Evolutionary conservation across 108 stramenopile genomes (phyloP).

Genomic region (Pseudonitzschia multistriata): DNA sequence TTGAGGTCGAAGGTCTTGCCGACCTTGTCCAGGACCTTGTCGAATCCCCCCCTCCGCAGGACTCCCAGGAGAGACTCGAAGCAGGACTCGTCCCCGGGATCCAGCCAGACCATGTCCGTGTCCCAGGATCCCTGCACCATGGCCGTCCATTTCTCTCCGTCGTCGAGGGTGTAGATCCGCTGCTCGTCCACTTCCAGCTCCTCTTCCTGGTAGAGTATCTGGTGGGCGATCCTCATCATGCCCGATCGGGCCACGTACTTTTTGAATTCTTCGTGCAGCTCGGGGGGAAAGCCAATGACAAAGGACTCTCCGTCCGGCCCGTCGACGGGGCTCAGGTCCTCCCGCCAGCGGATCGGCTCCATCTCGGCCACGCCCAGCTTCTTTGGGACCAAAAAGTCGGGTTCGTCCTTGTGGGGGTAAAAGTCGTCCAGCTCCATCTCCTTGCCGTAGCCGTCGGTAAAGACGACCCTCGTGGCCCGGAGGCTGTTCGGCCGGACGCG

Average conservation of each 20-base stretch:
- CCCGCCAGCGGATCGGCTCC: constrained; percentile 17
- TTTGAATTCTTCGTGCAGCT: constrained; percentile 16
- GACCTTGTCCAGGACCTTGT: constrained; percentile 47
- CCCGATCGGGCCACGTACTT: constrained; percentile 16
- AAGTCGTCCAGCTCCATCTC: constrained; percentile 23
- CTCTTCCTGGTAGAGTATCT: constrained; percentile 21
- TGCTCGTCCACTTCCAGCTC: neutral
- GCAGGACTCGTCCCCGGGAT: constrained; percentile 55
- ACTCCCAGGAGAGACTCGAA: constrained; percentile 53
- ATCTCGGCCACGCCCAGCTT: constrained; percentile 33
- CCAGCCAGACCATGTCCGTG: constrained; percentile 62
- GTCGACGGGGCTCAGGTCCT: constrained; percentile 6
- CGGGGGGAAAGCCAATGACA: constrained; percentile 20
- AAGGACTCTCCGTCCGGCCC: constrained; percentile 27
- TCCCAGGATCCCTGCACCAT: constrained; percentile 43
- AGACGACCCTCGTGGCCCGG: neutral
- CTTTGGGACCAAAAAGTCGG: constrained; percentile 32
- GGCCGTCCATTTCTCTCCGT: constrained; percentile 54
- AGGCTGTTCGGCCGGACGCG: constrained; percentile 1
- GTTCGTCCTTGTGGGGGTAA: constrained; percentile 23
- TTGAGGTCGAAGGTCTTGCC: constrained; percentile 34
- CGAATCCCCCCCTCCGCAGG: constrained; percentile 48
- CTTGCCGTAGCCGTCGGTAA: constrained; percentile 15
- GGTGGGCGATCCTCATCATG: constrained; percentile 19
- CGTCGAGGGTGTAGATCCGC: constrained; percentile 34